Conservation (phyloP, 73 alveolate species). For the Stentor roeselii region DNA sequence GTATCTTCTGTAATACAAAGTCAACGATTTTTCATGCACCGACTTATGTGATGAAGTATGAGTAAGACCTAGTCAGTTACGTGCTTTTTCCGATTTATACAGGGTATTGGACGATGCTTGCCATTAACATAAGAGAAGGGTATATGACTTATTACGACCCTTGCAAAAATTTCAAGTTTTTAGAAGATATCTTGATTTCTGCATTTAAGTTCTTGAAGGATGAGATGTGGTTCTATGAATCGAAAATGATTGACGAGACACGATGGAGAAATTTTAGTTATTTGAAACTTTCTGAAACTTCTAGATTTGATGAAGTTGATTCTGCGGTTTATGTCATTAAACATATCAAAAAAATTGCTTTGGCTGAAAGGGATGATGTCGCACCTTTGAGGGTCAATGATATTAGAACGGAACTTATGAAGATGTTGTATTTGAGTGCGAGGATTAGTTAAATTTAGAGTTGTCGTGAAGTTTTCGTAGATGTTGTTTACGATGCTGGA, state of each 20-base stretch:
- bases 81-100: not conserved
- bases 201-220: not conserved
- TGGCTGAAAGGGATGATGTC: conserved; percentile 1
- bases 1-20: not conserved
- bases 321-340: conserved; percentile 14
- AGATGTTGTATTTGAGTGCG: too few species aligned
- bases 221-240: not conserved
- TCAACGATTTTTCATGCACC: not conserved
- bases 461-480: too few species aligned
- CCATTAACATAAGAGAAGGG: not conserved
- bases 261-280: conserved; percentile 14
- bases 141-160: conserved; percentile 8
- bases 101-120: conserved; percentile 1
- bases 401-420: not conserved
- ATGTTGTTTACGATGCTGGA: not conserved
- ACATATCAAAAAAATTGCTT: not conserved
- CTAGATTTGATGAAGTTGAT: not conserved
- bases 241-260: not conserved
- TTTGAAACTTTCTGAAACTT: not conserved
- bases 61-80: not conserved
- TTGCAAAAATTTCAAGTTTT: not conserved
- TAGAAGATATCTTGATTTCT: not conserved
- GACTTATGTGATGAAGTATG: not conserved
- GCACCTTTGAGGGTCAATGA: not conserved
- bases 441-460: too few species aligned